Base-by-base conservation (phyloP, 495 filamentous ascomycete genomes). In the Tuber brumale region DNA sequence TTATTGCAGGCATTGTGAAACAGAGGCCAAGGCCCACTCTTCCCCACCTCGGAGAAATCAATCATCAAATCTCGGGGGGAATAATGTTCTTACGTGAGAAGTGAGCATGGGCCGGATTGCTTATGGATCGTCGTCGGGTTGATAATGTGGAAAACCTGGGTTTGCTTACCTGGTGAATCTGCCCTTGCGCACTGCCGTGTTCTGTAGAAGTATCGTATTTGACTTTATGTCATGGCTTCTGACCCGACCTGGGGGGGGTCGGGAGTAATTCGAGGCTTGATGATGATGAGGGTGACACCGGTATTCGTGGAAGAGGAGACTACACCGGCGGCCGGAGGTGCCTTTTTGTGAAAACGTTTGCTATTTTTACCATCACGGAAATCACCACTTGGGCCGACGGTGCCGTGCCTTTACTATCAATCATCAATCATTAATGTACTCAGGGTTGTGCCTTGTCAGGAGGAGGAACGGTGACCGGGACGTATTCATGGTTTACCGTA, bases 31-130 rank as follows among this genome's bases (percentile, higher is more conserved):
- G 57, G 14, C 27, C n/a, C 57, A 14, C 57, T 27, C 57, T 27
- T 35, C 57, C 57, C 57, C 57, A 35, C 57, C 57, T 66, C 57
- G 57, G 57, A 35, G 27, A 66, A 66, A 66, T 66, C 57, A 66
- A 66, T 35, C 57, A 66, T 35, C 57, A 66, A 27, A 66, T 19
- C 27, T 66, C 57, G 57, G 57, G 27, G 57, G 57, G 31, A 66
- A 66, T 66, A 66, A 35, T 66, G 57, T 66, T 66, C 57, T 66
- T 66, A 66, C 57, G 57, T 66, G 57, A 66, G 57, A 66, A 66
- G 16, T 66, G 57, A 35, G 57, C 57, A 35, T 66, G 57, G 57
- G 31, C 3, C 57, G 57, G 27, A 35, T 35, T 66, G 57, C 57
- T 66, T 35, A 66, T 66, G 57, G 57, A 35, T 66, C 57, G 57